Evolutionary conservation across 2,329 filamentous ascomycete species (phyloP), one percentile per base, ranked within the genome.

Genomic region (Chrysoporthe puriensis): DNA sequence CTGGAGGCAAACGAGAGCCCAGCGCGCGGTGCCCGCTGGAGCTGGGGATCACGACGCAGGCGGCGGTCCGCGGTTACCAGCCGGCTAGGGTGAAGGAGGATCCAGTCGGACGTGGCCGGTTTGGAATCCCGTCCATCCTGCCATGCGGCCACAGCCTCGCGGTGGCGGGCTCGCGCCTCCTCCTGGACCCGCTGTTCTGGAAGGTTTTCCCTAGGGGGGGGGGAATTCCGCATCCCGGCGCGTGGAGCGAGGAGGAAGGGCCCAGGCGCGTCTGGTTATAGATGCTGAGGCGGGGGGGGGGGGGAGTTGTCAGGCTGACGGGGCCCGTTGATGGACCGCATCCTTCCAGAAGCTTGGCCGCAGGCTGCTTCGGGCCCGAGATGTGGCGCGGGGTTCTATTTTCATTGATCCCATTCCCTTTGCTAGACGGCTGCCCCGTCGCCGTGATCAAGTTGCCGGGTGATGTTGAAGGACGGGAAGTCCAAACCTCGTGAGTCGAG

Each of bases 201-300:
- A 57, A 40, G 9, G 14, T 26, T 26, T 26, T 26, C 26, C 26
- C 26, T 26, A 26, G 26, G 26, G 26, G 26, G 26, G 26, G 26
- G 26, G 26, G 2, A 26, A 26, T 26, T 26, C 26, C 26, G 26
- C 26, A 26, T 26, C 26, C 26, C 26, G 26, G 26, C 26, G 26
- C 26, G 26, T 26, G 26, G 26, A 26, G 26, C 26, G 26, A 26
- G 26, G 26, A 26, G 18, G 32, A 57, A 40, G 4, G 14, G 9
- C 26, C 13, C 50, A 18, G 34, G 18, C 18, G 16, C 16, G 32
- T 57, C 34, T 40, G 32, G 54, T 36, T 36, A 57, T 57, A 40
- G 32, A 13, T 57, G 54, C 54, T 57, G 54, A 57, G 54, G 54
- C n/a, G 34, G 40, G 54, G 54, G 52, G 26, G 26, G 26, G 26